Evolutionary conservation across 148 eudicot species (phyloP).

Genomic region (Bassia scoparia): DNA sequence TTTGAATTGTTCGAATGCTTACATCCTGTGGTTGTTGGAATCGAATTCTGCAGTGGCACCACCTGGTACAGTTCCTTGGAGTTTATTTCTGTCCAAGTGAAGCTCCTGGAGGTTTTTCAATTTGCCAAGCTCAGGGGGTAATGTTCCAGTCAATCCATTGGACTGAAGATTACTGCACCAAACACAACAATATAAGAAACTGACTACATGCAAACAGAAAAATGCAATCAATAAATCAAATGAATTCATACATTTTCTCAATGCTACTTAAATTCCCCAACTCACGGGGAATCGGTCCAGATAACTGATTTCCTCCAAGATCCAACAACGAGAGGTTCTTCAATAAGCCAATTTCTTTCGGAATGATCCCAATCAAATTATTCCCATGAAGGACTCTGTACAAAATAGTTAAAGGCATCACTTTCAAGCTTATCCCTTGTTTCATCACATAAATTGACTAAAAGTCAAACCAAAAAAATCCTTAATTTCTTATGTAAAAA

Average conservation of each 20-base stretch:
- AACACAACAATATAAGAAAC: slow-evolving; percentile 12
- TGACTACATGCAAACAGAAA: background rate
- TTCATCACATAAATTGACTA: background rate
- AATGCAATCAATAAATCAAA: slow-evolving; percentile 1
- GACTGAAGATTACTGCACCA: slow-evolving; percentile 67
- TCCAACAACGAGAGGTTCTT: slow-evolving; percentile 66
- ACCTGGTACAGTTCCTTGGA: slow-evolving; percentile 73
- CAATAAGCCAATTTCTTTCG: slow-evolving; percentile 70
- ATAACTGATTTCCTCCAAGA: slow-evolving; percentile 68
- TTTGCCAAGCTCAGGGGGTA: slow-evolving; percentile 66
- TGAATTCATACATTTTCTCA: slow-evolving; percentile 52
- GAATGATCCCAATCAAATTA: slow-evolving; percentile 71
- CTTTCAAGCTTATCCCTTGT: slow-evolving; percentile 13
- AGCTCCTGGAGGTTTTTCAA: slow-evolving; percentile 72
- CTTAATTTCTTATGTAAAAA: too few species aligned
- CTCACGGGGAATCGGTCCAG: slow-evolving; percentile 75
- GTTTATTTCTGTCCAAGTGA: slow-evolving; percentile 76
- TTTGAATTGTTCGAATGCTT: slow-evolving; percentile 31
- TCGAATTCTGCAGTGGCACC: slow-evolving; percentile 29
- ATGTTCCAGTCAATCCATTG: slow-evolving; percentile 69
- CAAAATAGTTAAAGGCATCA: background rate
- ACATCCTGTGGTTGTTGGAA: slow-evolving; percentile 52
- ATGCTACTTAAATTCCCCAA: slow-evolving; percentile 61
- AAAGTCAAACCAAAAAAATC: background rate
- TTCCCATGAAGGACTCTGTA: slow-evolving; percentile 78